Evolutionary conservation across 176 grass and related monocot genomes (phyloP).

Genomic region (Oryza glumipatula): DNA sequence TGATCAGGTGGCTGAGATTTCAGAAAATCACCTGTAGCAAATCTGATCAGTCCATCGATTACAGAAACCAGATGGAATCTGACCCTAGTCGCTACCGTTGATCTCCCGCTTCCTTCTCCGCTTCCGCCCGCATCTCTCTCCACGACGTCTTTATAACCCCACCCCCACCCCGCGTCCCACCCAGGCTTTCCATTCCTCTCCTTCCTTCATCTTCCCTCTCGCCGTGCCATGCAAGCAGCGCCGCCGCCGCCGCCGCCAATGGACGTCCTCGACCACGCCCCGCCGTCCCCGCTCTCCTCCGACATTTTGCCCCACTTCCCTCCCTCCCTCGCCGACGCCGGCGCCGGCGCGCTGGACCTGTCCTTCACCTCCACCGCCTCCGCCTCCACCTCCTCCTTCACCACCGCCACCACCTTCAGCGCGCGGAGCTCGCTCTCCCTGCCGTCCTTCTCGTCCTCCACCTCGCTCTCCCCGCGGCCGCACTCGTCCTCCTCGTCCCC

Average conservation of each 20-base stretch:
- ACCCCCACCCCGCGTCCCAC: slow-evolving; percentile 1
- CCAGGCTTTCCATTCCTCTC: background rate
- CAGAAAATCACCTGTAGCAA: background rate
- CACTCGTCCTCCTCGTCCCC: slow-evolving; percentile 61
- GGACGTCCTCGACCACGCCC: slow-evolving; percentile 35
- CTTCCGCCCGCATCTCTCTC: background rate
- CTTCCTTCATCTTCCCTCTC: background rate
- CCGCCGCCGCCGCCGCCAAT: slow-evolving; percentile 27
- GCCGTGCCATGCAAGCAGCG: slow-evolving; percentile 45
- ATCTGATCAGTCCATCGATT: background rate
- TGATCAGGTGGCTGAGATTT: background rate
- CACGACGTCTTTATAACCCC: slow-evolving; percentile 27
- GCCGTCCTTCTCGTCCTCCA: slow-evolving; percentile 76
- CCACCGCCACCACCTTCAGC: slow-evolving; percentile 82
- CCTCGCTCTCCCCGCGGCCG: slow-evolving; percentile 60
- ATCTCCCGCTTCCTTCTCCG: background rate
- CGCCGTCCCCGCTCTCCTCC: slow-evolving; percentile 41
- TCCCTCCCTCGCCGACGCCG: background rate
- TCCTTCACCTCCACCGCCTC: slow-evolving; percentile 85
- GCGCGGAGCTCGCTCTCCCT: slow-evolving; percentile 78
- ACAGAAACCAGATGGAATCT: background rate
- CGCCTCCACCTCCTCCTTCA: slow-evolving; percentile 57
- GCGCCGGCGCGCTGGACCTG: slow-evolving; percentile 45
- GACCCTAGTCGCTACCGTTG: background rate
- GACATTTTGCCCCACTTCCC: slow-evolving; percentile 44